These are phyloP conservation scores for Cytospora schulzeri DNA, from an alignment of 2,329 filamentous ascomycete species.

Conservation along the genomic window DNA sequence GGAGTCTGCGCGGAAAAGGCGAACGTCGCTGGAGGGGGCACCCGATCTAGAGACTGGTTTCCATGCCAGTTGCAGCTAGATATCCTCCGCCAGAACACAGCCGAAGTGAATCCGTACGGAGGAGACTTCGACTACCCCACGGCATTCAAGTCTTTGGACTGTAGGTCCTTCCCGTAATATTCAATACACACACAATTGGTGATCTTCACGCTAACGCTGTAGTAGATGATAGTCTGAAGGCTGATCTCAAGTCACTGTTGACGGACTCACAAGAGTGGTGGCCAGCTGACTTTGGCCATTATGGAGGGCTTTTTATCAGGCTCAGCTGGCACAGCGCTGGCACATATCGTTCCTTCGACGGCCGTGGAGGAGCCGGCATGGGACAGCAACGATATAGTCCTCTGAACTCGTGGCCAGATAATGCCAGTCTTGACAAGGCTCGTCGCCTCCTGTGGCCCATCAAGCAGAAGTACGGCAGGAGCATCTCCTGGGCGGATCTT, in stretches of 20 bases:
- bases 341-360: slow-evolving; percentile 75
- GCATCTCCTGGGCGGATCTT: slow-evolving; percentile 76
- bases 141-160: slow-evolving; percentile 72
- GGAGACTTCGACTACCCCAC: slow-evolving; percentile 68
- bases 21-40: slow-evolving; percentile 61
- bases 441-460: slow-evolving; percentile 75
- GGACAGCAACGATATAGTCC: slow-evolving; percentile 71
- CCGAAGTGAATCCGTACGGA: slow-evolving; percentile 61
- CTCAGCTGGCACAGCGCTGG: slow-evolving; percentile 82
- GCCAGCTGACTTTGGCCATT: slow-evolving; percentile 82
- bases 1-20: slow-evolving; percentile 28
- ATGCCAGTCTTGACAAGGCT: slow-evolving; percentile 74
- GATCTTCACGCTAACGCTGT: neutral
- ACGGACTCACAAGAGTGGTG: slow-evolving; percentile 80
- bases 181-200: too few species aligned
- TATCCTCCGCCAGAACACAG: slow-evolving; percentile 69
- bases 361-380: slow-evolving; percentile 69
- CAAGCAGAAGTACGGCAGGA: slow-evolving; percentile 79
- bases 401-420: slow-evolving; percentile 78
- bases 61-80: slow-evolving; percentile 65
- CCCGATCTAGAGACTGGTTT: slow-evolving; percentile 71
- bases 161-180: slow-evolving; percentile 8
- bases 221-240: slow-evolving; percentile 63
- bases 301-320: slow-evolving; percentile 77
- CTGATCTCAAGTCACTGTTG: slow-evolving; percentile 69